These are phyloP conservation scores for Akanthomyces dipterigenus DNA, from an alignment of 2,329 filamentous ascomycete genomes.

Conservation along the genomic window DNA sequence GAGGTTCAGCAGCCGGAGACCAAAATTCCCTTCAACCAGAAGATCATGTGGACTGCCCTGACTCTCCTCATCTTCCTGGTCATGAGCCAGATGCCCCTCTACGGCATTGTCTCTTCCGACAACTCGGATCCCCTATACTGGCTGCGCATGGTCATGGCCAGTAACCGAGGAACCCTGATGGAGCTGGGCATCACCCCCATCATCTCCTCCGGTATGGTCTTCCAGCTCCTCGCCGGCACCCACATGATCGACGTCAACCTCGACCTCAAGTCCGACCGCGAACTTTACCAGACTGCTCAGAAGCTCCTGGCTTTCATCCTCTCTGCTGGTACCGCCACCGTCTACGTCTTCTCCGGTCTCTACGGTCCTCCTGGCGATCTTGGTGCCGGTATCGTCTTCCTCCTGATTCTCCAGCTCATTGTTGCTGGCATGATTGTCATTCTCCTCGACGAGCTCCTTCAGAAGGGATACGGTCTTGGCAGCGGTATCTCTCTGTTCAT, in stretches of 20 bases:
- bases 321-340: conserved; percentile 93
- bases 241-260: conserved; percentile 99
- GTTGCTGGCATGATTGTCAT: conserved; percentile 98
- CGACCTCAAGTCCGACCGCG: conserved; percentile 98
- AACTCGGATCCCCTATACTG: conserved; percentile 99
- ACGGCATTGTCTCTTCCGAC: conserved; percentile 98
- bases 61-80: conserved; percentile 98
- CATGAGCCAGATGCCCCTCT: conserved; percentile 99
- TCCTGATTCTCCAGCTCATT: conserved; percentile 95
- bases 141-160: conserved; percentile 99
- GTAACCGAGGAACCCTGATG: conserved; percentile 95
- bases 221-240: conserved; percentile 98
- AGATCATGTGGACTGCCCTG: conserved; percentile 90
- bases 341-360: conserved; percentile 96
- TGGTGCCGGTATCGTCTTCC: conserved; percentile 94
- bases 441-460: conserved; percentile 95
- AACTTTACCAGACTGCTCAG: conserved; percentile 99
- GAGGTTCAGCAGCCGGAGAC: conserved; percentile 98
- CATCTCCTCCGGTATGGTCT: conserved; percentile 99
- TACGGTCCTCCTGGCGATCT: conserved; percentile 96
- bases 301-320: conserved; percentile 98
- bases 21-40: conserved; percentile 98
- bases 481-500: conserved; percentile 99
- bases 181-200: conserved; percentile 96
- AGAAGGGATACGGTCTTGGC: conserved; percentile 98